Evolutionary conservation across 2,329 filamentous ascomycete species (phyloP).

Genomic region (Colletotrichum truncatum): DNA sequence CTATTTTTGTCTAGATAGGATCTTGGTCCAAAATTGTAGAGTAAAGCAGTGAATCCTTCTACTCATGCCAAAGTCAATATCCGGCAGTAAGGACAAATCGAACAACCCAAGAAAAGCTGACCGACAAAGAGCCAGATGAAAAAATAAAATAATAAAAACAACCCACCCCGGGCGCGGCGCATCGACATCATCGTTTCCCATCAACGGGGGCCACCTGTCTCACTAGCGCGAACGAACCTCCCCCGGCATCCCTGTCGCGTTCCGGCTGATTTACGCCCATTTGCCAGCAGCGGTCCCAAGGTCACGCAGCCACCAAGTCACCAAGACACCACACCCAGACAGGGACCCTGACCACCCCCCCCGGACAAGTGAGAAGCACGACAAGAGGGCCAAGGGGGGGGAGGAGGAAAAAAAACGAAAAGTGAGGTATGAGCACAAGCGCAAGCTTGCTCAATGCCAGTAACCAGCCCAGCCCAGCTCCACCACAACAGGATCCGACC

Average conservation of each 20-base stretch:
- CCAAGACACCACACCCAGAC: conserved; percentile 18
- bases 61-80: neutral
- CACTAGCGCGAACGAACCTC: conserved; percentile 34
- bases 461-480: conserved; percentile 20
- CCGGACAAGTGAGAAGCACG: conserved; percentile 7
- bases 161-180: conserved; percentile 19
- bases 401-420: neutral
- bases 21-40: too few relatives aligned
- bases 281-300: conserved; percentile 27
- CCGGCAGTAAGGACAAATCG: neutral
- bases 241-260: conserved; percentile 28
- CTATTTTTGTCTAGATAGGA: too few relatives aligned
- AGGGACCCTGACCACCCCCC: conserved; percentile 20
- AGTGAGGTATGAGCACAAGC: conserved; percentile 20
- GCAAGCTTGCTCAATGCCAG: conserved; percentile 24
- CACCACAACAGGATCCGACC: conserved; percentile 25
- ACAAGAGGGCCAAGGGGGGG: neutral
- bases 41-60: too few relatives aligned
- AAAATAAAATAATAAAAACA: neutral
- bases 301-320: conserved; percentile 30
- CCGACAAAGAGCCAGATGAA: neutral
- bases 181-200: conserved; percentile 32
- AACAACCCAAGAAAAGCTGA: neutral
- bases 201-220: conserved; percentile 29
- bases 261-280: conserved; percentile 32